A percentile compares a stretch with the other conserved stretches of the same genome.
Evolutionary conservation across 2,329 filamentous ascomycete species (phyloP).

Genomic region (Sporothrix pallida): DNA sequence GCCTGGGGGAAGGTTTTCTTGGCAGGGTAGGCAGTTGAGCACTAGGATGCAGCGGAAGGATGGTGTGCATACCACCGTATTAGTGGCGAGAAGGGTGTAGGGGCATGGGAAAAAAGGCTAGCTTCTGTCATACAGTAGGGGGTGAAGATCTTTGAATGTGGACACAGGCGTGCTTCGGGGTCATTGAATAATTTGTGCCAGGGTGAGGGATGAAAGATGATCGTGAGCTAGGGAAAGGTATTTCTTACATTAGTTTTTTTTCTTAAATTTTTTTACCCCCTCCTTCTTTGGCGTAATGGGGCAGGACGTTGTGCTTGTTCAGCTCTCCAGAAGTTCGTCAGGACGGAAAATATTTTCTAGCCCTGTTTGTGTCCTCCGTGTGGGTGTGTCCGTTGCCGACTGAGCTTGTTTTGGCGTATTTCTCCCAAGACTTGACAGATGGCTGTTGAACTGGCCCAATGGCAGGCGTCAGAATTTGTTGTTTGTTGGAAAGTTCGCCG

Average conservation of each 20-base stretch:
- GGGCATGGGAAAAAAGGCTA: background rate
- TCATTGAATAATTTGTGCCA: background rate
- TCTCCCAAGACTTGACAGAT: background rate
- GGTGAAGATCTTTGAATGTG: conserved; percentile 23
- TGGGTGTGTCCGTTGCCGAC: conserved; percentile 10
- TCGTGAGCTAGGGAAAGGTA: conserved; percentile 1
- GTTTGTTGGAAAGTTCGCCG: background rate
- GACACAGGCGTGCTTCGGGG: conserved; percentile 12
- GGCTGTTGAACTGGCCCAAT: background rate
- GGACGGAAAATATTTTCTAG: conserved; percentile 5
- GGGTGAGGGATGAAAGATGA: background rate
- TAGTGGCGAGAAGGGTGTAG: conserved; percentile 21
- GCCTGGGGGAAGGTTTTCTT: conserved; percentile 23
- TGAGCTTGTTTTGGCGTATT: conserved; percentile 7
- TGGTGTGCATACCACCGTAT: conserved; percentile 22
- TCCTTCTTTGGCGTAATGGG: background rate
- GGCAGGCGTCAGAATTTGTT: background rate
- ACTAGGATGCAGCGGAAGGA: conserved; percentile 19
- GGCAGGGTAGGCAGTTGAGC: conserved; percentile 11
- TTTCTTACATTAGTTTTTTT: conserved; percentile 24
- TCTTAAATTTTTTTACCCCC: background rate
- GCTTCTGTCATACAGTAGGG: conserved; percentile 23
- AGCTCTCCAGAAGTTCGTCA: conserved; percentile 5
- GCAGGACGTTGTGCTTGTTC: background rate
- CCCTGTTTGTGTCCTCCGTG: background rate